phyloP scores from a whole-genome alignment of 2,329 filamentous ascomycete genomes.

The Acarospora socialis region DNA sequence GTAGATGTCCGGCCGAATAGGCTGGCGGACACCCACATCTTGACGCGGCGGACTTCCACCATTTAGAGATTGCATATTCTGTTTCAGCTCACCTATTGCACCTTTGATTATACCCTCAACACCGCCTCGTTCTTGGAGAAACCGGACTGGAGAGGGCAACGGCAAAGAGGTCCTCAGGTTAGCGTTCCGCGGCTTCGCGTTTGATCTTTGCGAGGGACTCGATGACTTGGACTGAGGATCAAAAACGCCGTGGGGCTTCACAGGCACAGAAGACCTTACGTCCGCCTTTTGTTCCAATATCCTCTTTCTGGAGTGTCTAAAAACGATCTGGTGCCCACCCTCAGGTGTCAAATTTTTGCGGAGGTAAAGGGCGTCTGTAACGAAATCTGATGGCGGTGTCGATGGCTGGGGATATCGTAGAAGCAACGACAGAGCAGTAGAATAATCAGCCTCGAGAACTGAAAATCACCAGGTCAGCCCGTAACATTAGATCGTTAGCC shows the following conservation, averaged over 20 bases:
- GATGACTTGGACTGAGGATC: too few relatives aligned
- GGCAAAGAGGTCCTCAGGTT: slow-evolving; percentile 19
- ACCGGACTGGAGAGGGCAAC: slow-evolving; percentile 23
- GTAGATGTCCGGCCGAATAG: slow-evolving; percentile 5
- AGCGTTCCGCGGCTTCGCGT: slow-evolving; percentile 7
- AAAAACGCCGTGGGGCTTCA: too few relatives aligned
- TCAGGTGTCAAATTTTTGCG: slow-evolving; percentile 30
- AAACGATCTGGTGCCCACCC: slow-evolving; percentile 29
- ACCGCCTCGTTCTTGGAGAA: slow-evolving; percentile 24
- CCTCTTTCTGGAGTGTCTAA: slow-evolving; percentile 31
- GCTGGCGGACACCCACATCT: slow-evolving; percentile 7
- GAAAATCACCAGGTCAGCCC: slow-evolving; percentile 7
- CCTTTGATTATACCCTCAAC: slow-evolving; percentile 32
- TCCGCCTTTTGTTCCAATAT: slow-evolving; percentile 9
- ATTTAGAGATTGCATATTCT: slow-evolving; percentile 29
- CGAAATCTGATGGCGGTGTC: slow-evolving; percentile 57
- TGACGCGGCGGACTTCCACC: slow-evolving; percentile 18
- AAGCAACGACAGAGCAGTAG: slow-evolving; percentile 64
- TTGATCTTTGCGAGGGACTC: too few relatives aligned
- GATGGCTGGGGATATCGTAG: slow-evolving; percentile 65
- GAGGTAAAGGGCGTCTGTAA: slow-evolving; percentile 60
- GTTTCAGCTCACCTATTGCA: slow-evolving; percentile 33
- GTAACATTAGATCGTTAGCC: neutral
- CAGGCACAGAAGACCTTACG: too few relatives aligned
- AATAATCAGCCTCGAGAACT: slow-evolving; percentile 83